phyloP scores from a whole-genome alignment of 345 rosid genomes.

The Salix arbutifolia region DNA sequence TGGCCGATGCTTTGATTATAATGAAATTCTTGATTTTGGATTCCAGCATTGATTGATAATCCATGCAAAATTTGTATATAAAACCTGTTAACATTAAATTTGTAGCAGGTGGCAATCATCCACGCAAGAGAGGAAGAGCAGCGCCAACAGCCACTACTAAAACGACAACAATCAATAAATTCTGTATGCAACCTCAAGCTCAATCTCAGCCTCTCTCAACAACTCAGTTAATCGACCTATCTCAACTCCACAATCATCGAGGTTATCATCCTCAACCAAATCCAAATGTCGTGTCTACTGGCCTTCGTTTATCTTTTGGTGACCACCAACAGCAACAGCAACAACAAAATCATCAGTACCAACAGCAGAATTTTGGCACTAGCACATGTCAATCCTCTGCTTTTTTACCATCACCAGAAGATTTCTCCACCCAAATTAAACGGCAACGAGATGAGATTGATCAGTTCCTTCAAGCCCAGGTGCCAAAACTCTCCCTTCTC shows the following conservation, averaged over 20 bases:
- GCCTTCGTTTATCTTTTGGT: conserved; percentile 64
- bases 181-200: conserved; percentile 34
- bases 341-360: conserved; percentile 22
- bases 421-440: conserved; percentile 57
- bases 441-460: conserved; percentile 71
- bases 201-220: conserved; percentile 15
- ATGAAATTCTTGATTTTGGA: neutral
- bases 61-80: neutral
- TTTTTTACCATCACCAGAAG: conserved; percentile 37
- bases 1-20: neutral
- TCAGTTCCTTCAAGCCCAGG: conserved; percentile 76
- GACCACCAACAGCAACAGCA: conserved; percentile 41
- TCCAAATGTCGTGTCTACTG: conserved; percentile 62
- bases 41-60: neutral
- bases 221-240: conserved; percentile 47
- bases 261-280: conserved; percentile 36
- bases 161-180: conserved; percentile 19
- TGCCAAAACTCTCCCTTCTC: conserved; percentile 19
- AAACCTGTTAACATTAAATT: neutral
- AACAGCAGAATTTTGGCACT: conserved; percentile 29
- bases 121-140: conserved; percentile 64
- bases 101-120: conserved; percentile 21
- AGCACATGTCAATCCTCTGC: conserved; percentile 28
- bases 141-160: conserved; percentile 7
- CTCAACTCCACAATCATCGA: conserved; percentile 44